Base-by-base conservation (phyloP, 306 rosid species). In the Argentina anserina region DNA sequence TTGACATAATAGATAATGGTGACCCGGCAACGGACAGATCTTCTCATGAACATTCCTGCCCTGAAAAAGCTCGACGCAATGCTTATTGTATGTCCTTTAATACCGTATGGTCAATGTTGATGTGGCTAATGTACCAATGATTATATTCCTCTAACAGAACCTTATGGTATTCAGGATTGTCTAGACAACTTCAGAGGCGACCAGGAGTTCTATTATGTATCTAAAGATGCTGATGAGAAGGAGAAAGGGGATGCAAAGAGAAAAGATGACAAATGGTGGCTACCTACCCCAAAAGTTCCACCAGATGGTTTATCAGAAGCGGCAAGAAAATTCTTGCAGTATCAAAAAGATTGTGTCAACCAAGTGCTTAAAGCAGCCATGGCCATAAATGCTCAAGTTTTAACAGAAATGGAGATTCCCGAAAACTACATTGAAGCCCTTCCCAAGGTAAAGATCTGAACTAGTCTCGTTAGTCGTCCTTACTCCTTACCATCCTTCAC, bases 331-430 rank as follows among this genome's bases (percentile, higher is more conserved):
- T 95, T 95, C 78, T 50, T 95, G 73, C 99, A 90, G 79, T 87
- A 86, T 81, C 99, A 95, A 78, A 95, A 95, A 77, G 99, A 95
- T 79, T 84, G 99, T 80, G 97, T 95, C 76, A 90, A 86, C 81
- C 99, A 95, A 88, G 97, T 95, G 41, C 99, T 95, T 56, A 95
- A 95, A 83, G 99, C 99, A 79, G 99, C 99, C 42, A 91, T 95
- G 99, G 97, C 97, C 67, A 95, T 95, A 74, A 95, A 95, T 83
- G 97, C 97, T 79, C 97, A 87, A 76, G 90, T 92, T 78, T 86
- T 95, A 73, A 74, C 93, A 37, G 99, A 95, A 78, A 91, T 95
- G 93, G 97, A 90, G 79, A 95, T 90, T 61, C 99, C 99, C 2
- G 99, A 95, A 65, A 86, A 89, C 81, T 95, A 95, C 80, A 86